phyloP scores from a whole-genome alignment of 2,329 filamentous ascomycete genomes.

The Sordariomycetes sp. region DNA sequence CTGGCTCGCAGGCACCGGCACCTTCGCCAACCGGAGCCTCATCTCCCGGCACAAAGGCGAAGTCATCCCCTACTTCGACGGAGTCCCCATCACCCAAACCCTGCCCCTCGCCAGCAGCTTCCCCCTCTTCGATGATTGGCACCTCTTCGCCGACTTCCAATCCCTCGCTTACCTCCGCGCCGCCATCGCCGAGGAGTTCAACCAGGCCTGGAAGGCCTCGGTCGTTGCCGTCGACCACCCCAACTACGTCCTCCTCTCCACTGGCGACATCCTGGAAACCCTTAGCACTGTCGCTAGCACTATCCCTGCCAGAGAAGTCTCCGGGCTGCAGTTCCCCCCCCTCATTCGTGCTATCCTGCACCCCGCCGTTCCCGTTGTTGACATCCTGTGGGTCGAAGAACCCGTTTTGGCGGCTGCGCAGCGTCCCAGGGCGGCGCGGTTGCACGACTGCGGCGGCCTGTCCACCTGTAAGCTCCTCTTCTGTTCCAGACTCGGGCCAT shows the following conservation, averaged over 20 bases:
- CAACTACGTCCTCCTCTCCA: not conserved
- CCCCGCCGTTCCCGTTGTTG: constrained; percentile 3
- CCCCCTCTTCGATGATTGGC: not conserved
- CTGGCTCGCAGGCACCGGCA: not conserved
- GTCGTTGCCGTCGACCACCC: not conserved
- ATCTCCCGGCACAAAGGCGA: not conserved
- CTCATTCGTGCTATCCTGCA: not conserved
- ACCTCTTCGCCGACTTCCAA: not conserved
- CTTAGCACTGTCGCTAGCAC: not conserved
- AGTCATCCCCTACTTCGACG: not conserved
- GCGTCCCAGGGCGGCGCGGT: not conserved
- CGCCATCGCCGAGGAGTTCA: not conserved
- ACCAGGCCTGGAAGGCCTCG: not conserved
- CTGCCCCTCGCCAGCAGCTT: not conserved
- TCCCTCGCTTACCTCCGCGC: not conserved
- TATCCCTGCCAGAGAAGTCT: not conserved
- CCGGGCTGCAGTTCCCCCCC: not conserved
- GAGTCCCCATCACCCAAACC: not conserved
- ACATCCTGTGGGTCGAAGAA: not conserved
- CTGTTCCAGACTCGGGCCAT: not conserved
- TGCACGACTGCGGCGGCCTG: constrained; percentile 7
- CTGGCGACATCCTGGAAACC: not conserved
- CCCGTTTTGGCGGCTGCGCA: constrained; percentile 2
- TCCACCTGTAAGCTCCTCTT: constrained; percentile 1
- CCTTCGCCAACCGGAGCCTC: not conserved